A percentile compares a stretch with the other conserved stretches of the same genome.
phyloP scores from a whole-genome alignment of 495 filamentous ascomycete genomes.

The Terfezia claveryi region DNA sequence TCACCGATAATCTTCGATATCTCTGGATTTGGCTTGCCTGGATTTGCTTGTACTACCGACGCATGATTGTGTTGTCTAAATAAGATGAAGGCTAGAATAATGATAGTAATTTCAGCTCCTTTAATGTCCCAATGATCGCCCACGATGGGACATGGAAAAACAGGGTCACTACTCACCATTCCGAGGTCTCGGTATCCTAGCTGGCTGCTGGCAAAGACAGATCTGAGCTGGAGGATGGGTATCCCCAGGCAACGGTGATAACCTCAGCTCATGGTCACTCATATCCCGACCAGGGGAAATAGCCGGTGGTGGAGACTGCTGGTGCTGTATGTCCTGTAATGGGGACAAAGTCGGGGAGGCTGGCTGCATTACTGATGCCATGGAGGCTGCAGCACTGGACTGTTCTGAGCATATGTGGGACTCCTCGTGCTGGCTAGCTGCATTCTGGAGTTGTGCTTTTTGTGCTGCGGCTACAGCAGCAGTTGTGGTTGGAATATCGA shows the following conservation, averaged over 20 bases:
- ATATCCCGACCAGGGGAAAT: constrained; percentile 1
- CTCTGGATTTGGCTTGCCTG: constrained; percentile 82
- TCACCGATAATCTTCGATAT: constrained; percentile 96
- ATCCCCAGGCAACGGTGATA: constrained; percentile 6
- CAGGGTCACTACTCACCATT: constrained; percentile 51
- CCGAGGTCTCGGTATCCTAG: constrained; percentile 79
- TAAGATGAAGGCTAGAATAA: constrained; percentile 69
- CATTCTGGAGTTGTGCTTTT: neutral
- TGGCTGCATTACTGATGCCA: neutral
- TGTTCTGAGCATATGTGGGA: constrained; percentile 5
- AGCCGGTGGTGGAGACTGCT: constrained; percentile 1
- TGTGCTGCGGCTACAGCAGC: neutral
- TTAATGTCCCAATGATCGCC: neutral
- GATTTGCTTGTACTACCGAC: constrained; percentile 54
- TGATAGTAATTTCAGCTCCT: constrained; percentile 5
- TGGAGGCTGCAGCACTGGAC: neutral
- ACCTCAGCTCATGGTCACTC: constrained; percentile 3
- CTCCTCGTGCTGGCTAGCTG: constrained; percentile 4
- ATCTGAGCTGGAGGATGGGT: constrained; percentile 25
- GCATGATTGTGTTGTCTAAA: constrained; percentile 89
- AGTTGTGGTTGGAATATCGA: neutral
- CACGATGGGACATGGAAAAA: constrained; percentile 2
- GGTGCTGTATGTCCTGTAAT: neutral
- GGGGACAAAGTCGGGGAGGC: neutral
- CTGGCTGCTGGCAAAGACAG: constrained; percentile 82